These are phyloP conservation scores for Cordyceps militaris DNA, from an alignment of 2,329 filamentous ascomycete species.

Conservation along the genomic window DNA sequence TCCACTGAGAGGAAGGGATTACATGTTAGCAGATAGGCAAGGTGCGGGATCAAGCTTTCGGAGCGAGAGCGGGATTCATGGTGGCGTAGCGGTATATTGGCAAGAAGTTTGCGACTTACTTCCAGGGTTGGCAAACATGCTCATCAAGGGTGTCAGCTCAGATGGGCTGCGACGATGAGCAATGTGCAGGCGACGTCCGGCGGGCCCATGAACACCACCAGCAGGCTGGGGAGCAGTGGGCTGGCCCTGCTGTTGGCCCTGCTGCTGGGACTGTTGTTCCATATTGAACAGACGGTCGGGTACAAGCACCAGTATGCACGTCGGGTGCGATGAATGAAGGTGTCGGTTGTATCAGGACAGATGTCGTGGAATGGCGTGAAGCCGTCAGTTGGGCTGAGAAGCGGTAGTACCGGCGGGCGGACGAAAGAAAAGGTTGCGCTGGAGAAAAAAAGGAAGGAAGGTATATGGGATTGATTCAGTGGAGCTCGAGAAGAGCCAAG, in stretches of 20 bases:
- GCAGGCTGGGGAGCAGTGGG: slow-evolving; percentile 36
- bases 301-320: slow-evolving; percentile 40
- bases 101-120: slow-evolving; percentile 42
- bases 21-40: slow-evolving; percentile 8
- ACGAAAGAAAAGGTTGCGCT: slow-evolving; percentile 6
- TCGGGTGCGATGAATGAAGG: slow-evolving; percentile 29
- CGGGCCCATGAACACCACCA: slow-evolving; percentile 61
- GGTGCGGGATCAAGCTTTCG: neutral
- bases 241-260: slow-evolving; percentile 45
- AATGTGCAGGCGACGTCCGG: slow-evolving; percentile 90
- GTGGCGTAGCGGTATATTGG: neutral
- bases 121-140: slow-evolving; percentile 66
- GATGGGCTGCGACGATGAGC: slow-evolving; percentile 95
- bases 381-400: neutral
- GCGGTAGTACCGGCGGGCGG: neutral
- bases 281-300: slow-evolving; percentile 43
- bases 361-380: slow-evolving; percentile 10
- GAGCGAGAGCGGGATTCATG: neutral
- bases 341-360: slow-evolving; percentile 14
- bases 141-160: slow-evolving; percentile 95
- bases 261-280: slow-evolving; percentile 42
- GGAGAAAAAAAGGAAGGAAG: slow-evolving; percentile 27
- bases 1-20: slow-evolving; percentile 58
- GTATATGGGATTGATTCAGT: slow-evolving; percentile 24
- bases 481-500: slow-evolving; percentile 28